Percentiles rank a stretch among this genome's conserved stretches.
phyloP scores from a whole-genome alignment of 441 rosid genomes.

The Mallotus japonicus region DNA sequence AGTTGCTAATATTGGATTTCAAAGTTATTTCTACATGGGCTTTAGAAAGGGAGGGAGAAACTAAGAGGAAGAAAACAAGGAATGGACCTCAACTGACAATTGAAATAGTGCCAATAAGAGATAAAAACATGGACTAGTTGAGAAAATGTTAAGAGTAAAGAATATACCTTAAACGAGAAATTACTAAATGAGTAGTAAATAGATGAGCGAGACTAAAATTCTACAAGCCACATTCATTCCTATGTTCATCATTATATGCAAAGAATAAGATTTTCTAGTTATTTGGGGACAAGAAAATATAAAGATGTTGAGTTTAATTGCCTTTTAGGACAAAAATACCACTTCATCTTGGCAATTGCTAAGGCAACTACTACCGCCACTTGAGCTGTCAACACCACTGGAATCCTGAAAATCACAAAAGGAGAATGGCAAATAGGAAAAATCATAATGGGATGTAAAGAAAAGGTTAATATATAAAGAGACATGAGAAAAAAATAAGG shows the following conservation, averaged over 20 bases:
- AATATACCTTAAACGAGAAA: conserved; percentile 90
- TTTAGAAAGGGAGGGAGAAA: too few species aligned
- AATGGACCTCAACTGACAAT: neutral
- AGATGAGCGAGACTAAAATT: conserved; percentile 65
- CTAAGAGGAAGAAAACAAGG: too few species aligned
- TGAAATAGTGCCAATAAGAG: neutral
- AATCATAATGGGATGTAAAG: too few species aligned
- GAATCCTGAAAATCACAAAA: conserved; percentile 76
- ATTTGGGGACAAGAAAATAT: neutral
- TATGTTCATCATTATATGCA: conserved; percentile 43
- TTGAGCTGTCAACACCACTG: conserved; percentile 86
- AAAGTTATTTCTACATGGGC: too few species aligned
- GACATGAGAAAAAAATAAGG: too few species aligned
- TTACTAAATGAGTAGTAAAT: conserved; percentile 95
- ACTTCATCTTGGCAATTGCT: conserved; percentile 85
- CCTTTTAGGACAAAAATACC: conserved; percentile 39
- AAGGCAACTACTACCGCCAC: conserved; percentile 75
- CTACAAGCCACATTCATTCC: conserved; percentile 73
- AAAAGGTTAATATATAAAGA: too few species aligned
- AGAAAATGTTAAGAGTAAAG: neutral
- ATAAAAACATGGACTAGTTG: neutral
- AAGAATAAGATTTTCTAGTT: neutral
- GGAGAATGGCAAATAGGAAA: too few species aligned
- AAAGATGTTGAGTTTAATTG: neutral
- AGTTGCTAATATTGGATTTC: neutral